A percentile compares a stretch with the other conserved stretches of the same genome.
Conservation (phyloP, 2,329 filamentous ascomycete species). For the Phyllosticta citribraziliensis region DNA sequence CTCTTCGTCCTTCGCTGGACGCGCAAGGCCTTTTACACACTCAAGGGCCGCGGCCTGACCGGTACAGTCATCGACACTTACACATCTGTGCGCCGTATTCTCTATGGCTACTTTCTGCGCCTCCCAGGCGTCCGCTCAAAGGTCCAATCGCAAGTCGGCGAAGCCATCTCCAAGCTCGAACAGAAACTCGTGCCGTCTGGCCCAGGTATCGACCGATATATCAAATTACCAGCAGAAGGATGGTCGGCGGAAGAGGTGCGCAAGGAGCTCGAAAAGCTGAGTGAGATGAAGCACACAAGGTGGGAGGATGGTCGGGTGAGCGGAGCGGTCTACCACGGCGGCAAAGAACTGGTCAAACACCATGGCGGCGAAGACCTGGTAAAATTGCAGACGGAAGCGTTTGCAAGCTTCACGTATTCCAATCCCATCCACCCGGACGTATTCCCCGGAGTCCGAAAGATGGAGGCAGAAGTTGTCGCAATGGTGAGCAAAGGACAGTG, state of each 20-base stretch:
- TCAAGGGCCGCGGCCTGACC: constrained; percentile 79
- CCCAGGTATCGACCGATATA: constrained; percentile 61
- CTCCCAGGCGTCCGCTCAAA: constrained; percentile 77
- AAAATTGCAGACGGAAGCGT: constrained; percentile 82
- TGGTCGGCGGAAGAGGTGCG: constrained; percentile 70
- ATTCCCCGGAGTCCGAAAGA: constrained; percentile 95
- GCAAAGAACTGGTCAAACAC: constrained; percentile 55
- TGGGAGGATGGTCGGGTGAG: constrained; percentile 96
- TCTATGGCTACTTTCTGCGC: constrained; percentile 78
- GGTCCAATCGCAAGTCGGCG: constrained; percentile 74
- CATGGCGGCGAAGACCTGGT: not conserved
- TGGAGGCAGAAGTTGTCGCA: constrained; percentile 95
- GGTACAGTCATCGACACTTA: constrained; percentile 71
- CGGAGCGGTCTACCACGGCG: constrained; percentile 93
- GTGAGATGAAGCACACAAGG: constrained; percentile 81
- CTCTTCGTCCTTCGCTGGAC: constrained; percentile 79
- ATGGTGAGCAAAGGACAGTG: constrained; percentile 54
- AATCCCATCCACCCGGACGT: constrained; percentile 98
- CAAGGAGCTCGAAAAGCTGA: constrained; percentile 68
- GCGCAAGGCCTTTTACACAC: constrained; percentile 69
- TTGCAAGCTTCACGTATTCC: constrained; percentile 84
- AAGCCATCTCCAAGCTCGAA: constrained; percentile 71
- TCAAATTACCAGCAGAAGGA: constrained; percentile 71
- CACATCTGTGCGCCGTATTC: constrained; percentile 56
- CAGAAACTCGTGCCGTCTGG: constrained; percentile 69